These are phyloP conservation scores for Tylopilus rubrobrunneus DNA, from an alignment of 768 basidiomycete species.

Conservation along the genomic window DNA sequence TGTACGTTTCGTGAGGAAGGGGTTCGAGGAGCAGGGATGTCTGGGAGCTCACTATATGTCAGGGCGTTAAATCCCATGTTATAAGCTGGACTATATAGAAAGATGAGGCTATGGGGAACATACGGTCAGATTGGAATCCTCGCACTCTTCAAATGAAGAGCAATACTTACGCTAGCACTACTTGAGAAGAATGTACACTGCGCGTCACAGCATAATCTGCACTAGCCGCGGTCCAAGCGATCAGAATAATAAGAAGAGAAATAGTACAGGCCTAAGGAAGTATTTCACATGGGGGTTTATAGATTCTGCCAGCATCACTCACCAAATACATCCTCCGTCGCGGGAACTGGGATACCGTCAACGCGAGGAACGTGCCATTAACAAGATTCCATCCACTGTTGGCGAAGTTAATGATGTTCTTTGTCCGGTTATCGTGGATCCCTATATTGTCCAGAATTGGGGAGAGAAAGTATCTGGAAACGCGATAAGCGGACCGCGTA, in stretches of 20 bases:
- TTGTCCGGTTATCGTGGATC: conserved; percentile 9
- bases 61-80: conserved; percentile 9
- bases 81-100: conserved; percentile 16
- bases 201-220: conserved; percentile 18
- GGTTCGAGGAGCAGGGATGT: too few species aligned
- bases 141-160: too few species aligned
- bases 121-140: too few species aligned
- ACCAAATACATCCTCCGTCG: background rate
- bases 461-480: background rate
- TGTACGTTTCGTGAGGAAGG: background rate
- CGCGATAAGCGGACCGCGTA: background rate
- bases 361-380: background rate
- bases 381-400: background rate
- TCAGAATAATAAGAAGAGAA: conserved; percentile 12
- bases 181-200: background rate
- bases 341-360: background rate
- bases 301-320: background rate
- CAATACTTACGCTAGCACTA: conserved; percentile 8
- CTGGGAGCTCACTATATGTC: conserved; percentile 12
- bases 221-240: conserved; percentile 17
- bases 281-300: background rate
- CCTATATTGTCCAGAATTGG: background rate
- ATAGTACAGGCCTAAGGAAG: conserved; percentile 10
- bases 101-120: conserved; percentile 12
- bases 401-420: conserved; percentile 3